These are phyloP conservation scores for Coffea eugenioides DNA, from an alignment of 257 asterid species.

Conservation along the genomic window DNA sequence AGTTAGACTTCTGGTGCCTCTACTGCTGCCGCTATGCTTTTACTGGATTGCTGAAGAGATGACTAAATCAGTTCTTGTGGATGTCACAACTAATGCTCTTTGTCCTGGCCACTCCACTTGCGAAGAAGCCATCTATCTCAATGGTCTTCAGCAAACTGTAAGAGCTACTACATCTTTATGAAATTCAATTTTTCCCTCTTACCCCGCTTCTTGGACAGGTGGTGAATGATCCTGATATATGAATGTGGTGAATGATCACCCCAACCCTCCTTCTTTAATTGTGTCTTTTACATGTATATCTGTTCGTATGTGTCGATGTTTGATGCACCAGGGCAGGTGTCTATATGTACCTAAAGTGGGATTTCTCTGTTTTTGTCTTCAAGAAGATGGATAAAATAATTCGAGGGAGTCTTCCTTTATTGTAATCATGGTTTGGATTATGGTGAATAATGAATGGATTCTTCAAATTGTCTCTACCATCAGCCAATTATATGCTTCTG, in stretches of 20 bases:
- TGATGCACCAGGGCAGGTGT: too few species aligned
- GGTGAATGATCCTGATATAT: not conserved
- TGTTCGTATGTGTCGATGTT: not conserved
- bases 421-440: not conserved
- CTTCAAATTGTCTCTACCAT: not conserved
- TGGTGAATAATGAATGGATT: not conserved
- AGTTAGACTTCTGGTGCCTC: slow-evolving; percentile 55
- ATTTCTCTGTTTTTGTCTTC: not conserved
- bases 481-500: not conserved
- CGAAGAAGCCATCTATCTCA: slow-evolving; percentile 72
- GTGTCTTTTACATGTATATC: not conserved
- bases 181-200: too few species aligned
- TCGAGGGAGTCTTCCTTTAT: not conserved
- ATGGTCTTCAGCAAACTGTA: slow-evolving; percentile 90
- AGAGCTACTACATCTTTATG: slow-evolving; percentile 12
- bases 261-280: not conserved
- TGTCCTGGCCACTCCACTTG: slow-evolving; percentile 66
- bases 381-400: not conserved
- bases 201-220: too few species aligned
- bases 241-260: not conserved
- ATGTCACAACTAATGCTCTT: slow-evolving; percentile 82
- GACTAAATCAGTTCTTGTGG: slow-evolving; percentile 85
- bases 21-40: slow-evolving; percentile 64
- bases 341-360: not conserved
- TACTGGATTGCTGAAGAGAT: slow-evolving; percentile 94